phyloP scores from a whole-genome alignment of 2,329 filamentous ascomycete genomes.

The Neophaeococcomyces mojaviensis region DNA sequence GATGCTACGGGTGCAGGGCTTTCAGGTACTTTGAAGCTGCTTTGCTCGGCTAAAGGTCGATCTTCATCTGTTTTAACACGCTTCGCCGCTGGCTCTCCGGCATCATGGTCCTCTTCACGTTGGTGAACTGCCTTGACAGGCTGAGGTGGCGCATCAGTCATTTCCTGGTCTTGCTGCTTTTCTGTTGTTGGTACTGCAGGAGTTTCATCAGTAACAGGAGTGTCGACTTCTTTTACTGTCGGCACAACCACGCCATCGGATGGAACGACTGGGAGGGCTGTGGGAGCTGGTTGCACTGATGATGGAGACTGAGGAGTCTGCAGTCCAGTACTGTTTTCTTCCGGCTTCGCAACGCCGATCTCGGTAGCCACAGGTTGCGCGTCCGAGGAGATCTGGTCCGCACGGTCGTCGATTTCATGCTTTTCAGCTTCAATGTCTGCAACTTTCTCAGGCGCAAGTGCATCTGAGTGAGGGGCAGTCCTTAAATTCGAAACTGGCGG shows the following conservation, averaged over 20 bases:
- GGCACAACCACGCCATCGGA: slow-evolving; percentile 2
- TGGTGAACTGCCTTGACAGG: slow-evolving; percentile 60
- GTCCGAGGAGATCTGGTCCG: slow-evolving; percentile 4
- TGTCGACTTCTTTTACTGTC: not conserved
- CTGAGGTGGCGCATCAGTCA: slow-evolving; percentile 47
- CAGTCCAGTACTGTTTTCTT: slow-evolving; percentile 13
- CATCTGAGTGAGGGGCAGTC: slow-evolving; percentile 21
- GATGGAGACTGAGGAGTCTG: slow-evolving; percentile 21
- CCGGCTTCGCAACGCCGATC: not conserved
- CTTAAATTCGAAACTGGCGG: slow-evolving; percentile 24
- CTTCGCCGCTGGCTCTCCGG: slow-evolving; percentile 63
- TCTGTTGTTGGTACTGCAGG: slow-evolving; percentile 16
- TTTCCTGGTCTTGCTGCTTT: slow-evolving; percentile 38
- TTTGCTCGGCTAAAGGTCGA: slow-evolving; percentile 26
- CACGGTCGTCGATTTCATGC: slow-evolving; percentile 22
- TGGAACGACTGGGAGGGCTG: slow-evolving; percentile 8
- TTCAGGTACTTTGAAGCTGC: slow-evolving; percentile 39
- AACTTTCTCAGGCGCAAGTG: slow-evolving; percentile 16
- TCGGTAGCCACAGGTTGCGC: not conserved
- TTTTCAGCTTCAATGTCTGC: slow-evolving; percentile 22
- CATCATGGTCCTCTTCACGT: slow-evolving; percentile 63
- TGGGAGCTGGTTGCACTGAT: slow-evolving; percentile 27
- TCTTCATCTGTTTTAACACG: slow-evolving; percentile 64
- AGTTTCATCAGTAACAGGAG: slow-evolving; percentile 10
- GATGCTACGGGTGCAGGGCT: slow-evolving; percentile 31